Evolutionary conservation across 73 alveolate genomes (phyloP).

Genomic region (Stentor coeruleus): DNA sequence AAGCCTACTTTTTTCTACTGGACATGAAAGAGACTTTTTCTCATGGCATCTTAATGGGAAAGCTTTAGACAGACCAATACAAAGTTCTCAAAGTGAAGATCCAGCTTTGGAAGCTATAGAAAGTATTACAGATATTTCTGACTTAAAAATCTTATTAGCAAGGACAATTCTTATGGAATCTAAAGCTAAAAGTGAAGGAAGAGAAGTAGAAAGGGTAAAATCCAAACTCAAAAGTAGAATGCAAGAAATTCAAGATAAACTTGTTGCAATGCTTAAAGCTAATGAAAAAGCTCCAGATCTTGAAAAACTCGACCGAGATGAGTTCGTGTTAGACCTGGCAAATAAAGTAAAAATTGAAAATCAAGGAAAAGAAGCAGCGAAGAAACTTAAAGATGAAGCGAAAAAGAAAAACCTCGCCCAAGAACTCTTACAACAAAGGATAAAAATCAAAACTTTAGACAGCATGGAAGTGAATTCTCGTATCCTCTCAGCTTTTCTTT

Average conservation of each 20-base stretch:
- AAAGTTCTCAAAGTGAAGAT: slow-evolving; percentile 31
- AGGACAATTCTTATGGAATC: slow-evolving; percentile 47
- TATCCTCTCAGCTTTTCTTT: slow-evolving; percentile 39
- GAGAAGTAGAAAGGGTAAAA: slow-evolving; percentile 45
- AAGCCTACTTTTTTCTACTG: slow-evolving; percentile 67
- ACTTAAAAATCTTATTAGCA: slow-evolving; percentile 36
- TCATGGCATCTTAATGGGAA: slow-evolving; percentile 55
- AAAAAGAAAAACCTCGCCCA: slow-evolving; percentile 46
- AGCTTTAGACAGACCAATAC: slow-evolving; percentile 46
- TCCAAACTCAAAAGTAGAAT: slow-evolving; percentile 62
- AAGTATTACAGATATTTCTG: slow-evolving; percentile 42
- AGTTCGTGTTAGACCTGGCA: slow-evolving; percentile 80
- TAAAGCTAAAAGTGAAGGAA: slow-evolving; percentile 38
- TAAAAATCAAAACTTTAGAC: slow-evolving; percentile 58
- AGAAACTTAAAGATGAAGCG: slow-evolving; percentile 64
- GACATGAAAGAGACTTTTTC: slow-evolving; percentile 80
- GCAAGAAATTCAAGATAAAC: slow-evolving; percentile 66
- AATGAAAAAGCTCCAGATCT: slow-evolving; percentile 78
- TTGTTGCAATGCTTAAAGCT: slow-evolving; percentile 64
- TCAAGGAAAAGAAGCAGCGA: slow-evolving; percentile 68
- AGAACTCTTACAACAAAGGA: slow-evolving; percentile 55
- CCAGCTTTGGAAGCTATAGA: slow-evolving; percentile 45
- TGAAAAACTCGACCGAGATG: slow-evolving; percentile 83
- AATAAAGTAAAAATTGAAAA: slow-evolving; percentile 57
- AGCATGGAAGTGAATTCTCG: slow-evolving; percentile 49